Percentiles rank a stretch among this genome's conserved stretches.
Conservation (phyloP, 176 grass and related monocot genomes). For the Aegilops speltoides region DNA sequence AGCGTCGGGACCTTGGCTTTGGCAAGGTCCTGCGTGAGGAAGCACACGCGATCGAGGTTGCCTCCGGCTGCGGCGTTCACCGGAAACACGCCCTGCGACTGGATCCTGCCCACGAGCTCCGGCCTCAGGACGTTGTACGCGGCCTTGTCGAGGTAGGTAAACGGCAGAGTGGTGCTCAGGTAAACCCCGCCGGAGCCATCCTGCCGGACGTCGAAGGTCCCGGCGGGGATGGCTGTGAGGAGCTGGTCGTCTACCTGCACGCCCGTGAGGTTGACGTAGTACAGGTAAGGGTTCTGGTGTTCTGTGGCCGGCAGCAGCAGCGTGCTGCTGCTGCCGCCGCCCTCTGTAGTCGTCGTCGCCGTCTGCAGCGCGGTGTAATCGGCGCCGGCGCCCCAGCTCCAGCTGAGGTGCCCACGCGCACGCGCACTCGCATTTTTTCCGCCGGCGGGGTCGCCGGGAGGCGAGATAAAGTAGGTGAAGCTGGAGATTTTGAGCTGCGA, state of each 20-base stretch:
- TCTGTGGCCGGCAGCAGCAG: neutral
- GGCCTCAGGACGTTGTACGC: neutral
- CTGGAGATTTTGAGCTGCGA: slow-evolving; percentile 3
- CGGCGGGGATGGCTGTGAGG: neutral
- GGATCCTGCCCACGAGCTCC: neutral
- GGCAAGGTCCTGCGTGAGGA: neutral
- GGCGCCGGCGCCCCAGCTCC: neutral
- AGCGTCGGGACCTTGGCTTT: neutral
- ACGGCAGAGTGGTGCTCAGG: slow-evolving; percentile 3
- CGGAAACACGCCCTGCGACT: neutral
- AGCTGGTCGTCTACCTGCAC: neutral
- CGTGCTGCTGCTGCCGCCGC: neutral
- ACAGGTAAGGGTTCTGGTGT: neutral
- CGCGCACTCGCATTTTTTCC: too few species aligned
- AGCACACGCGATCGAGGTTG: neutral
- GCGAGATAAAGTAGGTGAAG: neutral
- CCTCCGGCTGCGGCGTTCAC: neutral
- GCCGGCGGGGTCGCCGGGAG: neutral
- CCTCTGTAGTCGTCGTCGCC: too few species aligned
- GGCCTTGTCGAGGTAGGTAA: slow-evolving; percentile 17
- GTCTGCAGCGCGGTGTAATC: too few species aligned
- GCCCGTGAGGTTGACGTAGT: neutral
- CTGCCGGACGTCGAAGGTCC: too few species aligned
- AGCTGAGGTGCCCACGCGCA: neutral
- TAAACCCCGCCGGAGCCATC: slow-evolving; percentile 23